Evolutionary conservation across 306 rosid genomes (phyloP).

Genomic region (Dryas alaskensis): DNA sequence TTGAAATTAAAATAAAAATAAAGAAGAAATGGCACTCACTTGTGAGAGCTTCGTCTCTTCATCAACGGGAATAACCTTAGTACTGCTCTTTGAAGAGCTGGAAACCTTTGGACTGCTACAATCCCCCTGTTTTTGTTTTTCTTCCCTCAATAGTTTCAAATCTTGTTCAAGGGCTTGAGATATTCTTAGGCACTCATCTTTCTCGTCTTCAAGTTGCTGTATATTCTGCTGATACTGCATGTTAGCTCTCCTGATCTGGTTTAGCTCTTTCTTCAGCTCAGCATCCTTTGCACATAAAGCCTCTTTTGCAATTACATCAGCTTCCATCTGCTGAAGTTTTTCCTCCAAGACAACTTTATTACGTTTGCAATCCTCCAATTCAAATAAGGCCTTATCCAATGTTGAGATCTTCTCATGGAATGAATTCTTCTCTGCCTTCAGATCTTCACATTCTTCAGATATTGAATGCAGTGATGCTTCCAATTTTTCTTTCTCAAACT

Average conservation of each 20-base stretch:
- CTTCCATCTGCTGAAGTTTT: constrained; percentile 31
- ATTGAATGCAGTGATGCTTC: constrained; percentile 14
- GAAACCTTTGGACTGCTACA: constrained; percentile 29
- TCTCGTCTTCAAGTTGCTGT: constrained; percentile 38
- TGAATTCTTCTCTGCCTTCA: constrained; percentile 35
- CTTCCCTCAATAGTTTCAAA: constrained; percentile 32
- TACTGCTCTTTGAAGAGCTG: constrained; percentile 27
- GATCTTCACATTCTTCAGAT: constrained; percentile 30
- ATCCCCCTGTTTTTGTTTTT: constrained; percentile 33
- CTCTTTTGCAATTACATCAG: constrained; percentile 15
- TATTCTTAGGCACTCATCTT: constrained; percentile 29
- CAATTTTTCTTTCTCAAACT: constrained; percentile 32
- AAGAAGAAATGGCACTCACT: constrained; percentile 43
- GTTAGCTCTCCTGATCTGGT: constrained; percentile 24
- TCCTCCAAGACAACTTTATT: constrained; percentile 28
- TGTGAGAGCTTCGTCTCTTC: constrained; percentile 56
- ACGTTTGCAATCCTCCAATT: constrained; percentile 37
- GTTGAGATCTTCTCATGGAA: constrained; percentile 26
- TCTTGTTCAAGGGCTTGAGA: constrained; percentile 39
- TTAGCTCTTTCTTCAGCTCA: constrained; percentile 31
- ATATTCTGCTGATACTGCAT: constrained; percentile 31
- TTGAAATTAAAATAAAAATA: constrained; percentile 22
- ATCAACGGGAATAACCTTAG: constrained; percentile 39
- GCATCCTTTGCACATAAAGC: constrained; percentile 20
- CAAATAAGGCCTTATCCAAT: constrained; percentile 26